Percentiles rank a stretch among this genome's conserved stretches.
Conservation (phyloP, 805 yeast species). For the Candida khao-thaluensis region DNA sequence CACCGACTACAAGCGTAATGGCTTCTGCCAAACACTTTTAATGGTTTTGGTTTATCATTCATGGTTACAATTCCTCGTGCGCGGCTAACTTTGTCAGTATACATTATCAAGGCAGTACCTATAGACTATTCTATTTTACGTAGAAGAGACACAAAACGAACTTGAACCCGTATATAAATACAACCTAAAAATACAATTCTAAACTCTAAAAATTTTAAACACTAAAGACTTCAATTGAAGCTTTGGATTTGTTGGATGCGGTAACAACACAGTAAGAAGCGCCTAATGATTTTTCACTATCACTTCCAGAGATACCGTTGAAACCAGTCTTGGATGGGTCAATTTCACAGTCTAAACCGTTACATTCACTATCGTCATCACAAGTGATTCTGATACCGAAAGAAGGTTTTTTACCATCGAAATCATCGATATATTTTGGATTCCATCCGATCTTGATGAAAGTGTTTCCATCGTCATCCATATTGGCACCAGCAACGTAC, state of each 20-base stretch:
- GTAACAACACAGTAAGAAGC: slow-evolving; percentile 86
- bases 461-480: slow-evolving; percentile 67
- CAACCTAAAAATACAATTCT: slow-evolving; percentile 4
- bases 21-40: slow-evolving; percentile 41
- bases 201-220: too few species aligned
- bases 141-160: too few species aligned
- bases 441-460: slow-evolving; percentile 89
- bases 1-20: slow-evolving; percentile 47
- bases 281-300: slow-evolving; percentile 39
- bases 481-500: slow-evolving; percentile 88
- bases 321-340: slow-evolving; percentile 65
- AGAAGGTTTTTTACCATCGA: slow-evolving; percentile 53
- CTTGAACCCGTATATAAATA: too few species aligned
- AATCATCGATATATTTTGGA: slow-evolving; percentile 74
- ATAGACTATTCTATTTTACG: too few species aligned
- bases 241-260: slow-evolving; percentile 60
- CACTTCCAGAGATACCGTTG: slow-evolving; percentile 50
- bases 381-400: slow-evolving; percentile 77
- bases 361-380: slow-evolving; percentile 65
- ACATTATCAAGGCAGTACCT: too few species aligned
- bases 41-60: slow-evolving; percentile 25
- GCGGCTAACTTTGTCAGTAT: background rate
- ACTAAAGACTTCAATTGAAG: slow-evolving; percentile 68
- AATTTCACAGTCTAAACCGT: slow-evolving; percentile 78
- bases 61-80: background rate